phyloP scores from a whole-genome alignment of 78 protist genomes.

The Emiliania huxleyi region DNA sequence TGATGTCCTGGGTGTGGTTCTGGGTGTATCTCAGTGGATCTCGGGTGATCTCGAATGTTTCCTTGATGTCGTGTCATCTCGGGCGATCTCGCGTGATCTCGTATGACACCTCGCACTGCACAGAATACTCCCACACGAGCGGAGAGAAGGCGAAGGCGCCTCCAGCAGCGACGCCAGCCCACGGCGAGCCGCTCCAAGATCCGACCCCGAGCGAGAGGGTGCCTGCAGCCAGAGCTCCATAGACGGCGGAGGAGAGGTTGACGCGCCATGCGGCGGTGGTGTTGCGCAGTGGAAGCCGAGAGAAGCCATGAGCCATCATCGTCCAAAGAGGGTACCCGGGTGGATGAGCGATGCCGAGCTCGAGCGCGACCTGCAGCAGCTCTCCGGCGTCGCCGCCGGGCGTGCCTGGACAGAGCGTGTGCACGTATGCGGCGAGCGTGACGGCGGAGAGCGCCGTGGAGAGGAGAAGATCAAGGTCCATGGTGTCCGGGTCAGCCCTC shows the following conservation, averaged over 20 bases:
- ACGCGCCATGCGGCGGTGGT: slow-evolving; percentile 49
- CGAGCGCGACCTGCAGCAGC: slow-evolving; percentile 55
- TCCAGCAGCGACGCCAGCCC: slow-evolving; percentile 9
- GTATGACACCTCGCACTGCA: slow-evolving; percentile 50
- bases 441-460: slow-evolving; percentile 20
- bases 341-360: slow-evolving; percentile 75
- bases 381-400: slow-evolving; percentile 81
- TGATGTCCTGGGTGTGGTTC: no score
- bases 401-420: slow-evolving; percentile 57
- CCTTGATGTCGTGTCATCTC: no score
- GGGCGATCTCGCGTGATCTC: no score
- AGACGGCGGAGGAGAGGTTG: slow-evolving; percentile 35
- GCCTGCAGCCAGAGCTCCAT: slow-evolving; percentile 12
- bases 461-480: no score
- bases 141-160: slow-evolving; percentile 39
- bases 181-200: neutral
- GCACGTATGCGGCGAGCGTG: slow-evolving; percentile 40
- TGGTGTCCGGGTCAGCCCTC: no score
- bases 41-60: no score
- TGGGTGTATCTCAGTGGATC: no score
- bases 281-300: slow-evolving; percentile 41
- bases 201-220: neutral
- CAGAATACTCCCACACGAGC: slow-evolving; percentile 55
- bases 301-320: slow-evolving; percentile 48
- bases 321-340: slow-evolving; percentile 79